These are phyloP conservation scores for Strobilomyces confusus DNA, from an alignment of 768 basidiomycete genomes.

Conservation along the genomic window DNA sequence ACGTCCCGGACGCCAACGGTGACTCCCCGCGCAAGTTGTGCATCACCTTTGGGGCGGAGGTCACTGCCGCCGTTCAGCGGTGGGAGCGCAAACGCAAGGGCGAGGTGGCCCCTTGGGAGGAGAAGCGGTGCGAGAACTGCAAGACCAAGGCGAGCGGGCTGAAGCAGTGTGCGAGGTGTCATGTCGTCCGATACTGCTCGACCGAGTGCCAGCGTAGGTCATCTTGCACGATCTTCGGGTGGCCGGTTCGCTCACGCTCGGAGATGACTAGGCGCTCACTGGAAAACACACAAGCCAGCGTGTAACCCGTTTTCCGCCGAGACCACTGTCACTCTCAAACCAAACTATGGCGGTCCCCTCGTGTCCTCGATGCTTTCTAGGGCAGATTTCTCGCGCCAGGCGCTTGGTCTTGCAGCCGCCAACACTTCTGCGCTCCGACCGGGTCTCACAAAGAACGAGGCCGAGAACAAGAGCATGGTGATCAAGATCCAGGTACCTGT, in stretches of 20 bases:
- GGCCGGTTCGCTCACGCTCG: neutral
- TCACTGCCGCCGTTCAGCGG: conserved; percentile 41
- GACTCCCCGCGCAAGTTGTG: conserved; percentile 30
- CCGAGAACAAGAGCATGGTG: conserved; percentile 39
- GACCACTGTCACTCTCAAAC: conserved; percentile 46
- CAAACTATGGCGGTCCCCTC: conserved; percentile 31
- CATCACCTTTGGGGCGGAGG: conserved; percentile 37
- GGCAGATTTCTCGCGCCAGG: conserved; percentile 29
- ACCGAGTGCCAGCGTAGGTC: conserved; percentile 50
- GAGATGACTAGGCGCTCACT: conserved; percentile 36
- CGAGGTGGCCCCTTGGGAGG: conserved; percentile 38
- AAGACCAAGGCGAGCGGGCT: conserved; percentile 28
- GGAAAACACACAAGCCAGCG: conserved; percentile 44
- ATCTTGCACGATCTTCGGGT: neutral
- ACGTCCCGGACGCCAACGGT: conserved; percentile 38
- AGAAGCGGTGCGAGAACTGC: conserved; percentile 43
- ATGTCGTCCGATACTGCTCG: conserved; percentile 49
- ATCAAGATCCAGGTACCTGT: conserved; percentile 54
- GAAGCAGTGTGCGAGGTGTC: conserved; percentile 44
- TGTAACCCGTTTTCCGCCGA: conserved; percentile 44
- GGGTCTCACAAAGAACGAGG: conserved; percentile 17
- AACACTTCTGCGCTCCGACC: conserved; percentile 17
- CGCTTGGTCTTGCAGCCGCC: conserved; percentile 27
- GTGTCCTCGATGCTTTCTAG: conserved; percentile 19
- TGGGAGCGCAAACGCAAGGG: conserved; percentile 48